Evolutionary conservation across 2,329 filamentous ascomycete genomes (phyloP).

Genomic region (Beauveria pseudobassiana): DNA sequence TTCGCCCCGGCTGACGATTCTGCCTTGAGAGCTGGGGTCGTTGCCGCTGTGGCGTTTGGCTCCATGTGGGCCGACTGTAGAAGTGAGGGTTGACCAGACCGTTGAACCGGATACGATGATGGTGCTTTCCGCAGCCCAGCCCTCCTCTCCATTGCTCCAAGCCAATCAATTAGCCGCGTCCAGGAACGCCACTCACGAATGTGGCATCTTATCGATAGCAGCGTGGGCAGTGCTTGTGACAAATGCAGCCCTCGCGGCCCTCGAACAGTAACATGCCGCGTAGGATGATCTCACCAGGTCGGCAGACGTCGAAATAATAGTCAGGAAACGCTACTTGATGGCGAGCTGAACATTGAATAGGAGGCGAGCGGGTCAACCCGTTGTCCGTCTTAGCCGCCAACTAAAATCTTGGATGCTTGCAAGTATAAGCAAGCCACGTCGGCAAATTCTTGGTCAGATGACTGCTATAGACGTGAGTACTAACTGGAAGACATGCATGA

Average conservation of each 20-base stretch:
- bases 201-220: background rate
- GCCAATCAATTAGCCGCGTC: background rate
- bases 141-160: background rate
- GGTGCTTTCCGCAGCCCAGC: background rate
- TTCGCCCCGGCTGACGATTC: slow-evolving; percentile 1
- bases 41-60: background rate
- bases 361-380: background rate
- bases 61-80: background rate
- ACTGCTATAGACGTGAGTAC: background rate
- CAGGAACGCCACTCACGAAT: background rate
- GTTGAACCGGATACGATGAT: background rate
- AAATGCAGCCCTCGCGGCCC: background rate
- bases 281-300: background rate
- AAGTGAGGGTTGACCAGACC: background rate
- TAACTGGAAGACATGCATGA: background rate
- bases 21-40: background rate
- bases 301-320: background rate
- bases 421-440: background rate
- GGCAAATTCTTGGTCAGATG: background rate
- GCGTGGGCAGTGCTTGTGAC: background rate
- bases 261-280: background rate
- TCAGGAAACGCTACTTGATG: background rate
- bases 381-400: background rate
- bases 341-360: background rate
- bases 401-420: background rate